These are phyloP conservation scores for Magnaporthiopsis poae DNA, from an alignment of 2,329 filamentous ascomycete genomes.

Conservation along the genomic window DNA sequence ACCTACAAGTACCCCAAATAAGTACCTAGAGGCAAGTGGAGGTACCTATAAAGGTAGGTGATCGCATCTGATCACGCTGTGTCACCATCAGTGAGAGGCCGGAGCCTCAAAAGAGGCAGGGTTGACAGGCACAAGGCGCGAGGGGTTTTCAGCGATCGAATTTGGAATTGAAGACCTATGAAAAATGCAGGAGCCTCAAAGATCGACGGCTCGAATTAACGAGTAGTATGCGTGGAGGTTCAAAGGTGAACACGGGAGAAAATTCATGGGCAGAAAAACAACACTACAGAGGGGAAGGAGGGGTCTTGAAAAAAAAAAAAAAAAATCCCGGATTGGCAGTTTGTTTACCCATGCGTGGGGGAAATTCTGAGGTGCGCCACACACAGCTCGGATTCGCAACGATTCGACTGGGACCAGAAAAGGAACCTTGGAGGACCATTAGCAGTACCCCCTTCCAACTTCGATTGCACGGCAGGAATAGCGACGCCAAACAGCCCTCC, in stretches of 20 bases:
- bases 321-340: background rate
- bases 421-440: background rate
- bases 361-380: conserved; percentile 8
- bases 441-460: background rate
- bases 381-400: background rate
- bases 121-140: background rate
- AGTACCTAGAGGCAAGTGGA: background rate
- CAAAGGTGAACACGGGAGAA: background rate
- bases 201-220: no score
- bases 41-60: background rate
- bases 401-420: conserved; percentile 1
- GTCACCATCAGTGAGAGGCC: background rate
- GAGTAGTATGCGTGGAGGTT: background rate
- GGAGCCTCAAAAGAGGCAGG: background rate
- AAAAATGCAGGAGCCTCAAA: background rate
- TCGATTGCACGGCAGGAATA: background rate
- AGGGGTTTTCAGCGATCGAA: background rate
- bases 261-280: background rate
- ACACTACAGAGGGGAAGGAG: background rate
- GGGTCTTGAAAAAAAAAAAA: background rate
- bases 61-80: background rate
- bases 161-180: no score
- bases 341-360: conserved; percentile 3
- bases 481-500: background rate
- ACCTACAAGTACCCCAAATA: background rate